Evolutionary conservation across 306 rosid genomes (phyloP).

Genomic region (Medicago lupulina): DNA sequence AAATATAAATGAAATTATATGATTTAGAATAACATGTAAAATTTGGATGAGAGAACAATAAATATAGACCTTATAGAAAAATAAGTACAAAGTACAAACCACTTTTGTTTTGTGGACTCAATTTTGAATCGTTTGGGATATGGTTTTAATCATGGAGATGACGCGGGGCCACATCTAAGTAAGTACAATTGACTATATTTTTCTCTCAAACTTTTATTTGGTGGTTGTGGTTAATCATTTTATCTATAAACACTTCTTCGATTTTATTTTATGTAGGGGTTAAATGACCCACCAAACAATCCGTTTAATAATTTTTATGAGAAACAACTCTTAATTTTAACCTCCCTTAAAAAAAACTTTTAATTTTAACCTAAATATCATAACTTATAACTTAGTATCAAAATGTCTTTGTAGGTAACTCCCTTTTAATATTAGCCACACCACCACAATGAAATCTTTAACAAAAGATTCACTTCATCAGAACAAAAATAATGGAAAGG

Average conservation of each 20-base stretch:
- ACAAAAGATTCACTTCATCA: too few relatives aligned
- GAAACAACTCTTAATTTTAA: too few relatives aligned
- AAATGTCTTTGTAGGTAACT: too few relatives aligned
- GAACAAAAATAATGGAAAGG: too few relatives aligned
- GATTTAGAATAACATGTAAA: neutral
- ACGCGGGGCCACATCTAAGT: neutral
- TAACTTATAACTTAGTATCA: too few relatives aligned
- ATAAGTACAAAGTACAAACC: neutral
- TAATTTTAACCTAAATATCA: too few relatives aligned
- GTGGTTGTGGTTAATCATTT: neutral
- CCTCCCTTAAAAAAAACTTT: too few relatives aligned
- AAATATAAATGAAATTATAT: neutral
- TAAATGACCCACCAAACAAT: too few relatives aligned
- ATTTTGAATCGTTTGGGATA: neutral
- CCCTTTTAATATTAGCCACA: too few relatives aligned
- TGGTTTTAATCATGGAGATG: neutral
- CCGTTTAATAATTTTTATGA: too few relatives aligned
- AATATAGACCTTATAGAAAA: neutral
- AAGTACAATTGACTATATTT: too few relatives aligned
- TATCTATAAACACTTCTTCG: neutral
- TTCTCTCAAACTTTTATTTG: neutral
- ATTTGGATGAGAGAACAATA: neutral
- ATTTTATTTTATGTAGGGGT: neutral
- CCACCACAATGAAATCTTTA: too few relatives aligned
- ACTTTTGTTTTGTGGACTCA: neutral